Conservation (phyloP, 108 stramenopile species). For the Pseudonitzschia multiseries region DNA sequence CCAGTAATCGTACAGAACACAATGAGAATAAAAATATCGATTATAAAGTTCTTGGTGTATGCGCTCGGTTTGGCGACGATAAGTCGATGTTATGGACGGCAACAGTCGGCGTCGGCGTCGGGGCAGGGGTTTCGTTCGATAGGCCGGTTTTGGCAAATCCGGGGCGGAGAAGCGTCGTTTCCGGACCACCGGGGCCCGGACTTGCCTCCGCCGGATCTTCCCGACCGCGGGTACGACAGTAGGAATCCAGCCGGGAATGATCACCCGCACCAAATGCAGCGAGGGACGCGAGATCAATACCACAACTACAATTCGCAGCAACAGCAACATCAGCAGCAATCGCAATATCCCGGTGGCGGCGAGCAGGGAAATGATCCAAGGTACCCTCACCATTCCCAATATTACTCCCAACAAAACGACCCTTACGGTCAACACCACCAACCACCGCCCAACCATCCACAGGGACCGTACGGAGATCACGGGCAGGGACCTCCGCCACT, state of each 20-base stretch:
- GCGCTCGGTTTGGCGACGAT: slow-evolving; percentile 1
- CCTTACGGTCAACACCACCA: slow-evolving; percentile 13
- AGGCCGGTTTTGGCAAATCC: slow-evolving; percentile 11
- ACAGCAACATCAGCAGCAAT: slow-evolving; percentile 20
- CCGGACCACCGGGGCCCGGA: not conserved
- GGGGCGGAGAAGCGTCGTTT: slow-evolving; percentile 13
- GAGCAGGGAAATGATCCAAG: slow-evolving; percentile 1
- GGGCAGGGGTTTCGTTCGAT: not conserved
- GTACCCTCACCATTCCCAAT: slow-evolving; percentile 15
- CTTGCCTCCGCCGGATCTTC: not conserved
- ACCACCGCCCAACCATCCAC: slow-evolving; percentile 13
- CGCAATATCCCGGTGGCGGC: slow-evolving; percentile 14
- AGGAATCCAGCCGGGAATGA: not conserved
- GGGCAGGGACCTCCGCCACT: slow-evolving; percentile 15
- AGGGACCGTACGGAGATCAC: slow-evolving; percentile 15
- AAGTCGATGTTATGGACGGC: slow-evolving; percentile 5
- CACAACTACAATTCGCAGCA: slow-evolving; percentile 10
- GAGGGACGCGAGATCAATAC: not conserved
- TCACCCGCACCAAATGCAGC: not conserved
- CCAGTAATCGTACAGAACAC: no score
- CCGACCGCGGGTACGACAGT: not conserved
- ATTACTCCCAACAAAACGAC: slow-evolving; percentile 6
- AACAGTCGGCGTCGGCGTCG: no score
- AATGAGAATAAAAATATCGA: not conserved
- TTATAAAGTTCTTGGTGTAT: not conserved